Conservation (phyloP, 2,329 filamentous ascomycete species). For the Aspergillus sp. region DNA sequence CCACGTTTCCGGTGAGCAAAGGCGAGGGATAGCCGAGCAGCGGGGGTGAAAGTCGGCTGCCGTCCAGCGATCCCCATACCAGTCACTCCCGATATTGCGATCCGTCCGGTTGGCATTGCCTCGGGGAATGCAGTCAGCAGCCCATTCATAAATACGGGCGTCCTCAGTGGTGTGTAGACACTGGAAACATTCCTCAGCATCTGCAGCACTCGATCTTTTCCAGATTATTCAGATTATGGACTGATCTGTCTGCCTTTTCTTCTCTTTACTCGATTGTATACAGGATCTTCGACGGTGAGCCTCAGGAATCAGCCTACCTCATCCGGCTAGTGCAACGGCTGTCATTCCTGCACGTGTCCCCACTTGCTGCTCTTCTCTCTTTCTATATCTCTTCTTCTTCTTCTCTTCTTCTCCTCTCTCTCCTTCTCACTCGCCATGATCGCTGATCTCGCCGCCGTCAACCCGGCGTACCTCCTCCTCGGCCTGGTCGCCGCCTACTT, state of each 20-base stretch:
- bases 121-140: conserved; percentile 17
- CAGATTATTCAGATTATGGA: neutral
- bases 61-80: neutral
- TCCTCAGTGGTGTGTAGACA: neutral
- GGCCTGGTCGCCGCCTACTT: conserved; percentile 55
- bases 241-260: neutral
- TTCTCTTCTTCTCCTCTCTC: neutral
- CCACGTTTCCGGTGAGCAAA: neutral
- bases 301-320: neutral
- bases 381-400: neutral
- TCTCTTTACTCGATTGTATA: neutral
- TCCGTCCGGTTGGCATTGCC: conserved; percentile 21
- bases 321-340: conserved; percentile 9
- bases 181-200: too few relatives aligned
- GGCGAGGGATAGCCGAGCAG: conserved; percentile 11
- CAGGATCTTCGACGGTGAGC: neutral
- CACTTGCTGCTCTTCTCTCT: neutral
- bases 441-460: conserved; percentile 23
- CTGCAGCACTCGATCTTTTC: neutral
- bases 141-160: conserved; percentile 15
- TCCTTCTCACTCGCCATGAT: conserved; percentile 22
- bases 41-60: conserved; percentile 19
- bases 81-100: conserved; percentile 23
- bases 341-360: neutral
- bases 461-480: conserved; percentile 43